These are phyloP conservation scores for Pezicula rhizophila DNA, from an alignment of 2,329 filamentous ascomycete genomes.

Conservation along the genomic window DNA sequence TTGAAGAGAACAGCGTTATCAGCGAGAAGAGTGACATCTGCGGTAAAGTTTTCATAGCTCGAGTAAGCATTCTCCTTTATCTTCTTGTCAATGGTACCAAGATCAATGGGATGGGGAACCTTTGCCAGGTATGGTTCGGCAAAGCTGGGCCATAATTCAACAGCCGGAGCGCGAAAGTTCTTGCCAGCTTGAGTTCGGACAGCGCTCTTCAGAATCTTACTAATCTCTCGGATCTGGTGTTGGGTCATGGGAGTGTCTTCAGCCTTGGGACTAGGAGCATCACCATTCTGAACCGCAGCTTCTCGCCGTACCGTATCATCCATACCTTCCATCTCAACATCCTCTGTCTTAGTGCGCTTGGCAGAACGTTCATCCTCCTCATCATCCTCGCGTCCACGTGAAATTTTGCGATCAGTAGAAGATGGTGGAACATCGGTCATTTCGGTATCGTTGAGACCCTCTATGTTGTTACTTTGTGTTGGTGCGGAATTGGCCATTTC, in stretches of 20 bases:
- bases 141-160: conserved; percentile 67
- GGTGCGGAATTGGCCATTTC: neutral
- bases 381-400: conserved; percentile 76
- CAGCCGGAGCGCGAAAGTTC: conserved; percentile 73
- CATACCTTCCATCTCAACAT: conserved; percentile 22
- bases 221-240: conserved; percentile 55
- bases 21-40: conserved; percentile 72
- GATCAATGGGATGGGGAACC: conserved; percentile 75
- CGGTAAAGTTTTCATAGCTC: conserved; percentile 65
- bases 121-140: conserved; percentile 66
- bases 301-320: conserved; percentile 19
- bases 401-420: conserved; percentile 44
- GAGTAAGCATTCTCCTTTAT: conserved; percentile 62
- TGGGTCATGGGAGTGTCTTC: conserved; percentile 39
- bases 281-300: conserved; percentile 19
- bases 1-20: conserved; percentile 80
- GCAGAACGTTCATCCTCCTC: conserved; percentile 58
- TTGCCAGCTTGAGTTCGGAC: conserved; percentile 81
- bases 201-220: conserved; percentile 63
- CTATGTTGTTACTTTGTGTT: conserved; percentile 1
- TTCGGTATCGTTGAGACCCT: conserved; percentile 18
- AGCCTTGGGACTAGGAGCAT: conserved; percentile 5
- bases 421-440: conserved; percentile 30
- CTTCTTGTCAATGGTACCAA: conserved; percentile 75
- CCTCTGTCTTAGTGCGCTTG: conserved; percentile 75